phyloP scores from a whole-genome alignment of 1,284 basidiomycete species.

The Leccinum solheimii region DNA sequence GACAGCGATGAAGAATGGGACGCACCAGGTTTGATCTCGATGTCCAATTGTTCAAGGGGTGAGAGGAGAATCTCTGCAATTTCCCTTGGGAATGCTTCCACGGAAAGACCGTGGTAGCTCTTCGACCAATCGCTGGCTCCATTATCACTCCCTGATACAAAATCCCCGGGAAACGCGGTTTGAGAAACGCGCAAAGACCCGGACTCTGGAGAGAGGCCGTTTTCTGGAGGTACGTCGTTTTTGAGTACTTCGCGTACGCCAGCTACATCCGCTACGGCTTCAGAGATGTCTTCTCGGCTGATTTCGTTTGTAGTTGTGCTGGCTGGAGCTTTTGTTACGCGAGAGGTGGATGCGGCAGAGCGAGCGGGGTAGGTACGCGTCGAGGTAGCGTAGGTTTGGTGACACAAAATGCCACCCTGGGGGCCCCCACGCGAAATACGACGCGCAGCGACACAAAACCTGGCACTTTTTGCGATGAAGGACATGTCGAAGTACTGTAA shows the following conservation, averaged over 20 bases:
- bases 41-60: constrained; percentile 46
- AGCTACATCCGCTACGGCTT: constrained; percentile 21
- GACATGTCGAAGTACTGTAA: constrained; percentile 15
- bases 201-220: constrained; percentile 11
- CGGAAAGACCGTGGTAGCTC: constrained; percentile 82
- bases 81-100: constrained; percentile 60
- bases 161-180: constrained; percentile 27
- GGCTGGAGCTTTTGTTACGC: constrained; percentile 27
- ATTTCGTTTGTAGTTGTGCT: constrained; percentile 26
- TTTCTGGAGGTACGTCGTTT: constrained; percentile 11
- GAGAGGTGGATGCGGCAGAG: constrained; percentile 12
- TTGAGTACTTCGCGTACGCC: constrained; percentile 9
- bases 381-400: constrained; percentile 21
- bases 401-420: background rate
- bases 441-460: constrained; percentile 12
- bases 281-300: constrained; percentile 17
- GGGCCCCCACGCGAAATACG: background rate
- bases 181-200: constrained; percentile 16
- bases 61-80: no score
- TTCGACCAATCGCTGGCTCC: constrained; percentile 78
- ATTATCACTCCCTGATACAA: constrained; percentile 23
- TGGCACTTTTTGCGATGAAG: constrained; percentile 14
- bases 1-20: background rate
- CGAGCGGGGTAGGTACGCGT: constrained; percentile 30
- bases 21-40: constrained; percentile 93